Base-by-base conservation (phyloP, 192 early-diverging fungal genomes). In the Coemansia sp. region DNA sequence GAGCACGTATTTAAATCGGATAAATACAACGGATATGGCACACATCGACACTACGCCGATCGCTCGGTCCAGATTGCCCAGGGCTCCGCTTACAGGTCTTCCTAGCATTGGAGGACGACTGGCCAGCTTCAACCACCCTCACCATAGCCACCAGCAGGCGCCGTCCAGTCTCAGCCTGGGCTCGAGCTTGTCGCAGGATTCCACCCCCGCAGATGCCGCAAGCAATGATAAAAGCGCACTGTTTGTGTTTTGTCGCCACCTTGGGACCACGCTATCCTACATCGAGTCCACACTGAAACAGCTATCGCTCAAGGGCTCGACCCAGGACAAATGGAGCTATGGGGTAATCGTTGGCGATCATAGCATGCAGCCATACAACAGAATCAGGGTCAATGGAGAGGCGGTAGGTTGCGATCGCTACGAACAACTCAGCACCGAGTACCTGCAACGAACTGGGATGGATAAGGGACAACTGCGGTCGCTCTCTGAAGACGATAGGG, bases 261-360 rank as follows among this genome's bases (percentile, higher is more conserved):
- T 36, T 25, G 78, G 73, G 2, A 75, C 66, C 2, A 75, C 69
- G 1, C 48, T 74, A 41, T 33, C 69, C n/a, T 80, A 75, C 46
- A 62, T 75, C n/a, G 78, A 75, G 34, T 74, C 78, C 3, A 75
- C 74, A 69, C 62, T 80, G 5, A 59, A 41, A 13, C 72, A 80
- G 59, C 72, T 80, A 35, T 33, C 60, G 17, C 42, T 34, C 19
- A 65, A 41, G 42, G 34, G 63, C 13, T 19, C 55, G 9, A 15
- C 69, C 2, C 53, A 74, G 17, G 36, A 41, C 33, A 52, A 40
- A 14, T 70, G 66, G 73, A 59, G 46, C 62, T 80, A 66, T 48
- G 78, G 78, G 38, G 62, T 72, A 14, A 46, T 80, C 0, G 54
- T 71, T 29, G 52, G 65, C 59, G 73, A 72, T 22, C 61, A 56